A percentile compares a stretch with the other conserved stretches of the same genome.
Evolutionary conservation across 164 flowering plant genomes (phyloP).

Genomic region (Aristolochia fimbriata): DNA sequence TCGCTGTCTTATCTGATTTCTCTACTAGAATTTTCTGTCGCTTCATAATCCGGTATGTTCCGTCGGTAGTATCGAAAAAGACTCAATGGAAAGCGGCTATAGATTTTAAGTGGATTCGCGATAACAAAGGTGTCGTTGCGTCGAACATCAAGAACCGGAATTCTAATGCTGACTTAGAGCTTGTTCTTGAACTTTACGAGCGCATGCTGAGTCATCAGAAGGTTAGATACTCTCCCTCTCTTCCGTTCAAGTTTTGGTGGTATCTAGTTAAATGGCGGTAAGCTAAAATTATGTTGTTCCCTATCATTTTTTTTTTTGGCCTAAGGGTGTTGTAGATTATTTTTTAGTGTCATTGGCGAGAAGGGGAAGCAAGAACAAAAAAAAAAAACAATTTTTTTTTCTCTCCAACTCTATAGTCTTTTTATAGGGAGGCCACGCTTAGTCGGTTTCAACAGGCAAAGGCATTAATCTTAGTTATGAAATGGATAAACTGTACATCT

Average conservation of each 20-base stretch:
- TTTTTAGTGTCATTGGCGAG: no score
- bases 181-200: conserved; percentile 71
- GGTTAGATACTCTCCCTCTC: conserved; percentile 31
- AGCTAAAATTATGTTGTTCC: background rate
- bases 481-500: no score
- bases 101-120: conserved; percentile 91
- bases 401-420: no score
- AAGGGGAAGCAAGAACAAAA: no score
- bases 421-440: no score
- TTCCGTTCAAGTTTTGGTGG: no score
- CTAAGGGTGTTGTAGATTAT: background rate
- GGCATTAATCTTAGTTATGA: no score
- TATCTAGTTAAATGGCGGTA: no score
- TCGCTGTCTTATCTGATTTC: background rate
- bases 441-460: no score
- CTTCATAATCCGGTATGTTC: background rate
- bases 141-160: conserved; percentile 64
- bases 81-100: conserved; percentile 85
- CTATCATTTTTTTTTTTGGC: background rate
- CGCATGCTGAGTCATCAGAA: conserved; percentile 52
- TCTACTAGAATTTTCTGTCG: background rate
- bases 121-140: conserved; percentile 64
- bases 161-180: conserved; percentile 63
- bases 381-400: no score
- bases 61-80: conserved; percentile 32